phyloP scores from a whole-genome alignment of 2,329 filamentous ascomycete species.

The Whalleya microplaca region DNA sequence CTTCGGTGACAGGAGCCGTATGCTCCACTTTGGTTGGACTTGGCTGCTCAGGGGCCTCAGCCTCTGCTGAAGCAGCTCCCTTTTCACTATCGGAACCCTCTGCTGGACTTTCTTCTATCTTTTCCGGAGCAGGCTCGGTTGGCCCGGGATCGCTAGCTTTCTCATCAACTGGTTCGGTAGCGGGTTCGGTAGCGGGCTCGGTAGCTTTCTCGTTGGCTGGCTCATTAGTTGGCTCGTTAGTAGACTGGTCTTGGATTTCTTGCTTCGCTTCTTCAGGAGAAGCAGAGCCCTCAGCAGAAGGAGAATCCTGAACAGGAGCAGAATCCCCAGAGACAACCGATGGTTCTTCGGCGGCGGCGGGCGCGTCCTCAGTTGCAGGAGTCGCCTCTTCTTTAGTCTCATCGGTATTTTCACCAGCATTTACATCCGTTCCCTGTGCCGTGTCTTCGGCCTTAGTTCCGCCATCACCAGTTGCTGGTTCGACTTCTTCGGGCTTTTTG shows the following conservation, averaged over 20 bases:
- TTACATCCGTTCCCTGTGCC: neutral
- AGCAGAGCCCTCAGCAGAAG: neutral
- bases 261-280: neutral
- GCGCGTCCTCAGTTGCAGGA: neutral
- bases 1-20: neutral
- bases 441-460: neutral
- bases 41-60: conserved; percentile 3
- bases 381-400: neutral
- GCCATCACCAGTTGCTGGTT: neutral
- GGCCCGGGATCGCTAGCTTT: neutral
- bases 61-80: neutral
- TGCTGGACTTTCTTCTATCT: neutral
- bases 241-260: neutral
- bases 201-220: neutral
- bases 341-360: no score
- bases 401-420: neutral
- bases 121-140: neutral
- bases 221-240: neutral
- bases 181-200: neutral
- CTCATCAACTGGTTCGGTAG: neutral
- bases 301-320: neutral
- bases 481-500: neutral
- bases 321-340: no score
- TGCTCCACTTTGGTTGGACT: conserved; percentile 5
- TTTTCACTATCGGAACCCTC: neutral